phyloP scores from a whole-genome alignment of 768 basidiomycete species.

The Boletus subcaerulescens region DNA sequence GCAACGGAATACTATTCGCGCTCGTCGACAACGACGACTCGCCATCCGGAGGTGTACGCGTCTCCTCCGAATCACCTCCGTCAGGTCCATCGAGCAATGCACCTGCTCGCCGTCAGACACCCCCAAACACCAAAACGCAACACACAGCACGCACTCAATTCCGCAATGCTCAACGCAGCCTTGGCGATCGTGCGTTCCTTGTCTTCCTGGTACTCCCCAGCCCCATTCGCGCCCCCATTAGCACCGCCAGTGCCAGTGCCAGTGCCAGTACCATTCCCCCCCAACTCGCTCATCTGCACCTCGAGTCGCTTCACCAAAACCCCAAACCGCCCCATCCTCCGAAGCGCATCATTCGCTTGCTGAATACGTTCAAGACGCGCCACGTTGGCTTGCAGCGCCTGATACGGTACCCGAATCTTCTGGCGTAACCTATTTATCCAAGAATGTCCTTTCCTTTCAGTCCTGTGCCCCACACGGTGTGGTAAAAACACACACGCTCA shows the following conservation, averaged over 20 bases:
- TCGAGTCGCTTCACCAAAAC: constrained; percentile 80
- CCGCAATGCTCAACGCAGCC: constrained; percentile 92
- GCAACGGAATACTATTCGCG: constrained; percentile 50
- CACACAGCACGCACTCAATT: constrained; percentile 61
- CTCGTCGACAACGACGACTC: constrained; percentile 15
- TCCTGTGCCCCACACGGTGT: no score
- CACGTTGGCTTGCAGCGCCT: constrained; percentile 68
- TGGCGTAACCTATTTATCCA: constrained; percentile 56
- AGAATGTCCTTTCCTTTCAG: no score
- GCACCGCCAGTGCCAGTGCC: no score
- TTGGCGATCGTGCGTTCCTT: constrained; percentile 87
- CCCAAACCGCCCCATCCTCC: constrained; percentile 82
- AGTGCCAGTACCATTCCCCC: not conserved
- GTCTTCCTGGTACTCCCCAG: constrained; percentile 59
- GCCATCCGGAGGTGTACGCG: not conserved
- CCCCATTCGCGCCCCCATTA: not conserved
- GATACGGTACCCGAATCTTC: constrained; percentile 86
- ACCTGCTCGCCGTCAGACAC: constrained; percentile 33
- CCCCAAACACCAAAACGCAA: no score
- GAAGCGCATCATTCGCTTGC: constrained; percentile 78
- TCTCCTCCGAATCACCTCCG: constrained; percentile 1
- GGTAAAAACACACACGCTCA: constrained; percentile 28
- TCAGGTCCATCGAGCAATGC: constrained; percentile 48
- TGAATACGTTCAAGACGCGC: constrained; percentile 73
- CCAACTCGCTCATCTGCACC: constrained; percentile 76